Base-by-base conservation (phyloP, 1,284 basidiomycete genomes). In the Cystobasidium sp. region DNA sequence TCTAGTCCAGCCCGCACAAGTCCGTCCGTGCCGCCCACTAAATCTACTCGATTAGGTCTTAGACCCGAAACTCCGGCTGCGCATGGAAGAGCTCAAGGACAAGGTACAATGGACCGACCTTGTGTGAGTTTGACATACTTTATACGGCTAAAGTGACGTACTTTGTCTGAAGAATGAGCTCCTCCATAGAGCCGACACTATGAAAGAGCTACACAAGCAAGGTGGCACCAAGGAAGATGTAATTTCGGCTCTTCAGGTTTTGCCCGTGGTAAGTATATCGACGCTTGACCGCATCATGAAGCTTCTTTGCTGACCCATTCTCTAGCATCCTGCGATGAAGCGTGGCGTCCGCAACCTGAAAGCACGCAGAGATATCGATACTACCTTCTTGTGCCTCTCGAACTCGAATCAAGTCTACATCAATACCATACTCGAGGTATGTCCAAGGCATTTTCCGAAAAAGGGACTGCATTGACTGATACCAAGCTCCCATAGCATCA, bases 351-450 rank as follows among this genome's bases (percentile, higher is more conserved):
- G 86, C 44, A 85, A 85, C 4, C 86, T 97, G 76, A 93, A 97
- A 81, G 84, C 85, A 1, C 84, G 86, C 24, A 80, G 86, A 7
- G 82, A 81, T n/a, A 84, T 86, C 14, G 85, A 89, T 58, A 93
- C 93, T 0, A 90, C 89, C 8, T 91, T 97, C 83, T 86, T 97
- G 79, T 93, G 94, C 80, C 87, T 99, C 56, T 96, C 93, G 76
- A 99, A 97, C 83, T 90, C 94, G 70, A 99, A 99, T 84, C 86
- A 88, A 5, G 88, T 98, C 70, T 99, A 94, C 85, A 98, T 97
- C 80, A 84, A 87, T 22, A 94, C 93, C 31, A 94, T 96, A 78
- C 87, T 97, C 76, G 86, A 91, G 86, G 92, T 90, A 76, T 65
- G 82, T 78, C 10, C 10, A 14, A 10, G 3, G 10, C n/a, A 6